These are phyloP conservation scores for Leccinum olivaceopallidum DNA, from an alignment of 768 basidiomycete genomes.

Conservation along the genomic window DNA sequence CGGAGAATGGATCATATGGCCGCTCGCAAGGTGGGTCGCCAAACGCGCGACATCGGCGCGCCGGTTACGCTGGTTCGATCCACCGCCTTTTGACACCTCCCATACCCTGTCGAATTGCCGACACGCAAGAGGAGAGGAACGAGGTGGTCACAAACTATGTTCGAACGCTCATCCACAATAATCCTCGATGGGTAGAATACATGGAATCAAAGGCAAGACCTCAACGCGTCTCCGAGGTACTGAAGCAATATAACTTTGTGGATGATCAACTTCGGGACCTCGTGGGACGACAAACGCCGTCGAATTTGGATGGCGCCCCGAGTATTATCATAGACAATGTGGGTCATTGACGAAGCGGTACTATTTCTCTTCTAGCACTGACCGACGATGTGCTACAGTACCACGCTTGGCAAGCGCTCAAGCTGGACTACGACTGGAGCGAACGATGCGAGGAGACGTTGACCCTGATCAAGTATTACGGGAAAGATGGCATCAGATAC, in stretches of 20 bases:
- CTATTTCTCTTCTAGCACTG: neutral
- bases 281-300: slow-evolving; percentile 44
- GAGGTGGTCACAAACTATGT: slow-evolving; percentile 45
- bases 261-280: slow-evolving; percentile 49
- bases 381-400: slow-evolving; percentile 19
- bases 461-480: slow-evolving; percentile 54
- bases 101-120: slow-evolving; percentile 29
- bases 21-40: slow-evolving; percentile 20
- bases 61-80: neutral
- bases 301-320: slow-evolving; percentile 38
- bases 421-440: slow-evolving; percentile 43
- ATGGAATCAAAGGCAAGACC: slow-evolving; percentile 43
- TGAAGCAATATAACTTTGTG: slow-evolving; percentile 54
- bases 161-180: slow-evolving; percentile 43
- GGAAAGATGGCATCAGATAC: slow-evolving; percentile 49
- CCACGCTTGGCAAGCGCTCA: slow-evolving; percentile 56
- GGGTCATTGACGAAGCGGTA: slow-evolving; percentile 1
- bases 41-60: neutral
- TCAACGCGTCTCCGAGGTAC: slow-evolving; percentile 42
- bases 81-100: slow-evolving; percentile 24
- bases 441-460: slow-evolving; percentile 52
- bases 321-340: slow-evolving; percentile 48
- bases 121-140: slow-evolving; percentile 41
- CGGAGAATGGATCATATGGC: slow-evolving; percentile 19
- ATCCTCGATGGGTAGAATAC: slow-evolving; percentile 46